Evolutionary conservation across 2,329 filamentous ascomycete species (phyloP).

Genomic region (Colletotrichum tofieldiae): DNA sequence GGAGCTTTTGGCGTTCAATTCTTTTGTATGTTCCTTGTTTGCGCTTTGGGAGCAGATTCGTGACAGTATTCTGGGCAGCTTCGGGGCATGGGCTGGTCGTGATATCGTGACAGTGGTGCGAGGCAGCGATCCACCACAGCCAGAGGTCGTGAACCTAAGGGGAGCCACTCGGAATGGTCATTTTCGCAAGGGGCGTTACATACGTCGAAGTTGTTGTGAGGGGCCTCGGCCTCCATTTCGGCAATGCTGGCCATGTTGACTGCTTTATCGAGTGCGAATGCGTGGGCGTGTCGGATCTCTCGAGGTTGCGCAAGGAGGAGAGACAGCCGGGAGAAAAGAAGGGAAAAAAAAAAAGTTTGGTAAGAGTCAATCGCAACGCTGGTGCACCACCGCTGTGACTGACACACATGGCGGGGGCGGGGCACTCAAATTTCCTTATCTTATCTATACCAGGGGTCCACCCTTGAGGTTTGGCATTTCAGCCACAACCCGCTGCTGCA

Average conservation of each 20-base stretch:
- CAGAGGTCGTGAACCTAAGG: not conserved
- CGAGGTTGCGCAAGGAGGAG: constrained; percentile 2
- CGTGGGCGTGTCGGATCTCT: not conserved
- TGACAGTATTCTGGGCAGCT: not conserved
- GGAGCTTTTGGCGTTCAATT: not conserved
- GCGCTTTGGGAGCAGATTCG: not conserved
- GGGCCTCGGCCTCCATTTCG: constrained; percentile 48
- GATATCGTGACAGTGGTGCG: constrained; percentile 9
- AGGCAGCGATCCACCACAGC: constrained; percentile 9
- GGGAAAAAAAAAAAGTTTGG: constrained; percentile 10
- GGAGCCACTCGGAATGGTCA: not conserved
- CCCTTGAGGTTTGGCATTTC: not conserved
- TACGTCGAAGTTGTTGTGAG: constrained; percentile 57
- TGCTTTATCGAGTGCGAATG: not conserved
- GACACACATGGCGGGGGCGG: constrained; percentile 17
- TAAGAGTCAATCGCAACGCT: constrained; percentile 3
- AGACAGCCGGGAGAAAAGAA: not conserved
- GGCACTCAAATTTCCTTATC: constrained; percentile 18
- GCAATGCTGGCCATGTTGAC: constrained; percentile 24
- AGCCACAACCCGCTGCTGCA: not conserved
- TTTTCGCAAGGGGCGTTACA: constrained; percentile 39
- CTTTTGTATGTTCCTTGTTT: not conserved
- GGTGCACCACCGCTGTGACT: not conserved
- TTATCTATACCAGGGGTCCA: constrained; percentile 5
- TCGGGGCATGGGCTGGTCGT: not conserved